phyloP scores from a whole-genome alignment of 192 early-diverging fungal genomes.

The Coemansia sp. region DNA sequence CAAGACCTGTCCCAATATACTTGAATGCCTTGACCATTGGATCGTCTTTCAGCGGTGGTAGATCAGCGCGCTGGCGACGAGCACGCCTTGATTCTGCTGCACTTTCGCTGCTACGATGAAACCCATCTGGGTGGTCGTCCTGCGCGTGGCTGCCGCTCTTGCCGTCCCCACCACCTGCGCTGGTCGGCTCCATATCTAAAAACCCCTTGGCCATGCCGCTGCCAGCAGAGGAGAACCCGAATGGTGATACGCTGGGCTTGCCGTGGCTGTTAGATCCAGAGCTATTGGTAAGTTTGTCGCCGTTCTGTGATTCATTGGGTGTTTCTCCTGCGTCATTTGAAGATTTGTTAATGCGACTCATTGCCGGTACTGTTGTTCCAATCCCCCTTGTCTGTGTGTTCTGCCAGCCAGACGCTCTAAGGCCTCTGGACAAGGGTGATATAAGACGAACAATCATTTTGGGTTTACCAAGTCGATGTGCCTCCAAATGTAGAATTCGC shows the following conservation, averaged over 20 bases:
- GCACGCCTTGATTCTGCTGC: conserved; percentile 55
- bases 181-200: conserved; percentile 23
- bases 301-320: neutral
- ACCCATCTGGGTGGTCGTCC: neutral
- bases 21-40: conserved; percentile 49
- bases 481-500: conserved; percentile 1
- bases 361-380: conserved; percentile 15
- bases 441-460: conserved; percentile 42
- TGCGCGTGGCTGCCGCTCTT: conserved; percentile 7
- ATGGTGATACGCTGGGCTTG: conserved; percentile 38
- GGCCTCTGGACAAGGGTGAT: conserved; percentile 30
- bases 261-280: conserved; percentile 10
- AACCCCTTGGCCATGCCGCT: conserved; percentile 50
- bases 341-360: conserved; percentile 39
- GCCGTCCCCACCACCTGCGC: conserved; percentile 10
- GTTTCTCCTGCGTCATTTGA: conserved; percentile 15
- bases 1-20: conserved; percentile 42
- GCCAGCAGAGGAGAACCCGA: conserved; percentile 47
- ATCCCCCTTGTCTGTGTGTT: conserved; percentile 9
- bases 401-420: conserved; percentile 8
- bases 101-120: conserved; percentile 29
- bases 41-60: conserved; percentile 54
- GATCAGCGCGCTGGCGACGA: conserved; percentile 53
- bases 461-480: neutral
- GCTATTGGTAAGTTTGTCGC: neutral